Percentiles rank a stretch among this genome's conserved stretches.
Evolutionary conservation across 345 rosid genomes (phyloP).

Genomic region (Populus euphratica): DNA sequence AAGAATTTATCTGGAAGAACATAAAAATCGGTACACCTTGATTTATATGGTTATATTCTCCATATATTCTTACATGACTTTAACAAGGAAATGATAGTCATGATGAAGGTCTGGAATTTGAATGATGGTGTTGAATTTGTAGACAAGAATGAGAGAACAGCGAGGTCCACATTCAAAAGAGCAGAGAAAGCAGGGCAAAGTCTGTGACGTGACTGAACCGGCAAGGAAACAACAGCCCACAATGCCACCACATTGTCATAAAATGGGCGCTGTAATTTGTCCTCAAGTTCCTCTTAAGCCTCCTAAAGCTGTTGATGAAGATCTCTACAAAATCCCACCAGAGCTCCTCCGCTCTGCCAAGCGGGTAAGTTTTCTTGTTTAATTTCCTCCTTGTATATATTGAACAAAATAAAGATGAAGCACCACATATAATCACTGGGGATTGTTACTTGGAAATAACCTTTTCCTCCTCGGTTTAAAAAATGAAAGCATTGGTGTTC

Average conservation of each 20-base stretch:
- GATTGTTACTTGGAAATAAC: too few species aligned
- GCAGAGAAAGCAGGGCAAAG: slow-evolving; percentile 51
- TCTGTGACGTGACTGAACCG: slow-evolving; percentile 55
- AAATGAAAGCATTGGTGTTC: too few species aligned
- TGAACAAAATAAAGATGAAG: too few species aligned
- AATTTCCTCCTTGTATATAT: too few species aligned
- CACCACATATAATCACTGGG: too few species aligned
- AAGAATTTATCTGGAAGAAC: too few species aligned
- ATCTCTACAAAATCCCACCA: slow-evolving; percentile 87
- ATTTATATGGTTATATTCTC: too few species aligned
- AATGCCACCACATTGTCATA: neutral
- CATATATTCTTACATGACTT: too few species aligned
- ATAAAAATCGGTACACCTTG: too few species aligned
- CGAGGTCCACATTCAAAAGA: slow-evolving; percentile 42
- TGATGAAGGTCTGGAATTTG: neutral
- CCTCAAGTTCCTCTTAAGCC: slow-evolving; percentile 17
- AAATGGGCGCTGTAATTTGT: neutral
- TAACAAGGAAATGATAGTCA: neutral
- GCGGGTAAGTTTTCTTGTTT: slow-evolving; percentile 4
- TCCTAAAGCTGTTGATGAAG: slow-evolving; percentile 76
- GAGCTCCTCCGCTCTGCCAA: slow-evolving; percentile 52
- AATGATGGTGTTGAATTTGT: neutral
- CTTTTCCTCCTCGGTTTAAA: too few species aligned
- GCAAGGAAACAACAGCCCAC: slow-evolving; percentile 24
- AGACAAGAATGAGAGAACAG: slow-evolving; percentile 42